Conservation (phyloP, 441 rosid genomes). For the Biscutella laevigata region DNA sequence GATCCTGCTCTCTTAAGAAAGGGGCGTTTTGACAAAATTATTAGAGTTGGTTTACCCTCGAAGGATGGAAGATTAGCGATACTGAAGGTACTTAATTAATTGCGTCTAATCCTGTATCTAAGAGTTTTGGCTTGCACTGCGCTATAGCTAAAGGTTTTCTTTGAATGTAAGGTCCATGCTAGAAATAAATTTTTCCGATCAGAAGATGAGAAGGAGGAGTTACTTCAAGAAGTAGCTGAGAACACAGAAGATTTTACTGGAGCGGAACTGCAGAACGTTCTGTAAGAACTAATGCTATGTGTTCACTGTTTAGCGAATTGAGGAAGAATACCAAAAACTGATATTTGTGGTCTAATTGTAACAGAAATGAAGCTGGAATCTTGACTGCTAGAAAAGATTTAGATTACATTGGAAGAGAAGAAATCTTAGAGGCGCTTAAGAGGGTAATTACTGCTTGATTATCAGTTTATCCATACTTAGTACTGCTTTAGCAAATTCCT, state of each 20-base stretch:
- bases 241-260: slow-evolving; percentile 86
- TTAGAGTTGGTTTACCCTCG: slow-evolving; percentile 92
- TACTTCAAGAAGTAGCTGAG: slow-evolving; percentile 76
- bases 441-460: slow-evolving; percentile 44
- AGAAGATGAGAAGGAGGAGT: slow-evolving; percentile 64
- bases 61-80: slow-evolving; percentile 91
- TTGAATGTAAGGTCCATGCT: slow-evolving; percentile 69
- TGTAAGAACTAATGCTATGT: slow-evolving; percentile 33
- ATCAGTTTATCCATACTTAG: not conserved
- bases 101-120: not conserved
- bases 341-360: slow-evolving; percentile 26
- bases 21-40: slow-evolving; percentile 95
- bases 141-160: slow-evolving; percentile 19
- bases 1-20: slow-evolving; percentile 96
- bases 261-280: slow-evolving; percentile 94
- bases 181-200: slow-evolving; percentile 84
- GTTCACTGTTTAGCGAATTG: slow-evolving; percentile 2
- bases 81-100: slow-evolving; percentile 57
- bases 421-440: slow-evolving; percentile 86
- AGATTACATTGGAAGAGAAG: slow-evolving; percentile 79
- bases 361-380: slow-evolving; percentile 96
- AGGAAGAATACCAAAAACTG: not conserved
- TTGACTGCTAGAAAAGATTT: slow-evolving; percentile 94
- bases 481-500: slow-evolving; percentile 9
- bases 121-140: slow-evolving; percentile 14